Base-by-base conservation (phyloP, 2,329 filamentous ascomycete genomes). In the Ambrosiella xylebori region DNA sequence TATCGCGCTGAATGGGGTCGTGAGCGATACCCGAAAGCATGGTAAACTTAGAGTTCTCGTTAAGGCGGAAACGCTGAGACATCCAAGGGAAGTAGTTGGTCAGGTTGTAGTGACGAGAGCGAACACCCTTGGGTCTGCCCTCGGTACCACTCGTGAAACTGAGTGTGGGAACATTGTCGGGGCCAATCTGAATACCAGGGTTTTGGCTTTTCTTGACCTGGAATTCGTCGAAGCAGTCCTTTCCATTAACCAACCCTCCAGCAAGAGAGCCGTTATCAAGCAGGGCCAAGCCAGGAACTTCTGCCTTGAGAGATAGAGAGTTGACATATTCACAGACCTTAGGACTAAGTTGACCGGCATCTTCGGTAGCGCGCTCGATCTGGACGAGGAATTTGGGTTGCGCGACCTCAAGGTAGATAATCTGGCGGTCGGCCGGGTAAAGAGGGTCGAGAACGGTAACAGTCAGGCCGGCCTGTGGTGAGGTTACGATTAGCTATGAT, bases 1-100 rank as follows among this genome's bases (percentile, higher is more conserved):
- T 94, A 68, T 97, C 79, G 64, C 75, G 68, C 65, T 65, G 59
- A n/a, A 62, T 62, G 15, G 59, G 59, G 17, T 85, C 81, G 67
- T 93, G 86, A 2, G 86, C 86, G 64, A 96, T 95, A 52, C 90
- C 90, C 54, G 80, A 85, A 7, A 96, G 76, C 76, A 90, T 83
- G 2, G 89, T 88, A 66, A 95, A 96, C 62, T 77, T 79, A 67
- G 84, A 84, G 47, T 87, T 77, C 7, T 82, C 76, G 0, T 80
- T 83, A 53, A 94, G 75, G 54, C 81, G 75, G 68, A 97, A 97
- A 1, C 75, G 81, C 70, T 93, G 73, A 0, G 88, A 81, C 91
- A 97, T 97, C 90, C 89, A 97, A 17, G 84, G 81, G 66, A 91
- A 94, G 72, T 95, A 97, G 65, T 85, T 83, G 1, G 88, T 80